These are phyloP conservation scores for Fusarium sp. DNA, from an alignment of 2,329 filamentous ascomycete species.

Conservation along the genomic window DNA sequence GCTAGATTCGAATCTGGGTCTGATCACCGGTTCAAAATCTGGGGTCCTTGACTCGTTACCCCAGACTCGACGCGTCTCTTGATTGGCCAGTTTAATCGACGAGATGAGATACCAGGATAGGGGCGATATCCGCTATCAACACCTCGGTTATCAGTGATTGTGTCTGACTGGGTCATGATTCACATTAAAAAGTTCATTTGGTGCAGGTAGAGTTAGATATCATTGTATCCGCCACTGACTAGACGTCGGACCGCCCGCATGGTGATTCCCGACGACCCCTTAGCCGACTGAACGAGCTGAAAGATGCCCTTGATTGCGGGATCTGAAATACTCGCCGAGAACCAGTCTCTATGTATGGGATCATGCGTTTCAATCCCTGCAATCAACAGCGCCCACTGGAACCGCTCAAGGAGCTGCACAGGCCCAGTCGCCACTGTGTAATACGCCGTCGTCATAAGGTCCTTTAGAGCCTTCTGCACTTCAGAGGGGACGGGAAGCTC, in stretches of 20 bases:
- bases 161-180: too few species aligned
- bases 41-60: constrained; percentile 10
- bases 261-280: background rate
- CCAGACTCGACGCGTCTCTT: background rate
- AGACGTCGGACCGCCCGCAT: background rate
- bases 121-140: background rate
- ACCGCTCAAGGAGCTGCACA: constrained; percentile 20
- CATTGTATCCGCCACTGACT: background rate
- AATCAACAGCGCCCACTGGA: constrained; percentile 30
- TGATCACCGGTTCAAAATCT: constrained; percentile 1
- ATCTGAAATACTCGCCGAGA: constrained; percentile 34
- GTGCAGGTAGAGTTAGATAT: background rate
- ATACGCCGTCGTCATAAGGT: constrained; percentile 7
- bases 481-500: background rate
- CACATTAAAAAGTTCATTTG: background rate
- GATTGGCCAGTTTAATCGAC: constrained; percentile 28
- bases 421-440: constrained; percentile 17
- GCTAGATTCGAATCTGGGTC: background rate
- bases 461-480: background rate
- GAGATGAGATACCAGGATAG: background rate
- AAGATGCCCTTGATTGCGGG: constrained; percentile 30
- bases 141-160: background rate
- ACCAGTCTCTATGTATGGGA: constrained; percentile 33
- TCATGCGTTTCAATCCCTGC: constrained; percentile 35
- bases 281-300: constrained; percentile 15